Conservation (phyloP, 1,139 yeast species). For the Yamadazyma triangularis region DNA sequence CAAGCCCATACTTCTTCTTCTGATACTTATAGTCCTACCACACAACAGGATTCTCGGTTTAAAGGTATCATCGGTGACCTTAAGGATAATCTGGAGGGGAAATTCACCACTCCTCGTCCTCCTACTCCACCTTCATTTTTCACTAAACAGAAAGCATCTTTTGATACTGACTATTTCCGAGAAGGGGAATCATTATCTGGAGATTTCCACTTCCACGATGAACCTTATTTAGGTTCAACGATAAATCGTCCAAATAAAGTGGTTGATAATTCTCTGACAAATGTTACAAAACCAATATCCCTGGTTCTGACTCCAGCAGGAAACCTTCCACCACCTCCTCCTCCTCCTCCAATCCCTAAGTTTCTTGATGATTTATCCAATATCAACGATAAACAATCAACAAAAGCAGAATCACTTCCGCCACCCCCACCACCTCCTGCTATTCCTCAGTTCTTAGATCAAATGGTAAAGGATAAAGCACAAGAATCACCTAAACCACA, state of each 20-base stretch:
- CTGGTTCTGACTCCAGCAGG: too few species aligned
- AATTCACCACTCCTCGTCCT: constrained; percentile 11
- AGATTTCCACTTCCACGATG: too few species aligned
- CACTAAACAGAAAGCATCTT: background rate
- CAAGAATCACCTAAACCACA: constrained; percentile 1
- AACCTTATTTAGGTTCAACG: too few species aligned
- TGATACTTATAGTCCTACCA: background rate
- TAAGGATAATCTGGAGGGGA: constrained; percentile 3
- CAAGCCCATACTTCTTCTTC: too few species aligned
- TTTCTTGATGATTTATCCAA: background rate
- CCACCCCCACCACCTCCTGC: constrained; percentile 4
- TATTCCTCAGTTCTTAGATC: constrained; percentile 1
- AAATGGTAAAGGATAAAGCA: background rate
- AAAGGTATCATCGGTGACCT: constrained; percentile 3
- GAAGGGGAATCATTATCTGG: too few species aligned
- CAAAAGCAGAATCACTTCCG: constrained; percentile 5
- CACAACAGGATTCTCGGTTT: background rate
- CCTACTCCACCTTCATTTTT: constrained; percentile 17
- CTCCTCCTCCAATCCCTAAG: constrained; percentile 6
- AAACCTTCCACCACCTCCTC: constrained; percentile 3
- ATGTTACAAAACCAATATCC: too few species aligned
- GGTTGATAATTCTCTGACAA: background rate
- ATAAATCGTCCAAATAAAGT: too few species aligned
- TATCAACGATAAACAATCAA: background rate
- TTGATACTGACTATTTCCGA: constrained; percentile 1